Conservation (phyloP, 208 protist species). For the Plasmodiophora brassicae region DNA sequence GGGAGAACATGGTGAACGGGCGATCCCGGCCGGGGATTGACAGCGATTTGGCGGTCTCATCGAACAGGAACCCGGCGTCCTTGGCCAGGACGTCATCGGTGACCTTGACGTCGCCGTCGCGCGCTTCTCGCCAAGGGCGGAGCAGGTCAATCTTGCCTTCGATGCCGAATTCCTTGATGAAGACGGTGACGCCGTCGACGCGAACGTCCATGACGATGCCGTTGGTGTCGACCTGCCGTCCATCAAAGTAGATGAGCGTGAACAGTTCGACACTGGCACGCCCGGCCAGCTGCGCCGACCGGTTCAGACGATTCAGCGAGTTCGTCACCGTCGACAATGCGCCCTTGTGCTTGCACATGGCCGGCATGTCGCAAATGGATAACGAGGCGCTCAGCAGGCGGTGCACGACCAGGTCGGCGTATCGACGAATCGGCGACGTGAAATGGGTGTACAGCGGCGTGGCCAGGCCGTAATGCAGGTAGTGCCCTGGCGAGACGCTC, state of each 20-base stretch:
- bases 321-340: slow-evolving; percentile 43
- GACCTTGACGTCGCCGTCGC: background rate
- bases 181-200: slow-evolving; percentile 58
- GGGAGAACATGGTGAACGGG: background rate
- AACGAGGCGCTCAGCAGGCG: slow-evolving; percentile 67
- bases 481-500: slow-evolving; percentile 50
- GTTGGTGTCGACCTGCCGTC: slow-evolving; percentile 43
- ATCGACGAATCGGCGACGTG: slow-evolving; percentile 83
- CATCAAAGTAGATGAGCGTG: slow-evolving; percentile 65
- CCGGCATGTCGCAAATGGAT: slow-evolving; percentile 38
- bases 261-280: slow-evolving; percentile 63
- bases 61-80: background rate
- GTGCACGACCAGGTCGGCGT: slow-evolving; percentile 81
- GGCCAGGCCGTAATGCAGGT: slow-evolving; percentile 77
- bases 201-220: slow-evolving; percentile 61
- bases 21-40: background rate
- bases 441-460: slow-evolving; percentile 84
- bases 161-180: slow-evolving; percentile 45
- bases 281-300: slow-evolving; percentile 62
- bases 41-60: background rate
- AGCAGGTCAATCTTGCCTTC: slow-evolving; percentile 37
- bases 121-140: background rate
- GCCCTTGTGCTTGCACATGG: slow-evolving; percentile 48
- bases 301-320: slow-evolving; percentile 60
- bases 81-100: background rate